A percentile compares a stretch with the other conserved stretches of the same genome.
Evolutionary conservation across 805 yeast species (phyloP).

Genomic region (Ogataea nonfermentans): DNA sequence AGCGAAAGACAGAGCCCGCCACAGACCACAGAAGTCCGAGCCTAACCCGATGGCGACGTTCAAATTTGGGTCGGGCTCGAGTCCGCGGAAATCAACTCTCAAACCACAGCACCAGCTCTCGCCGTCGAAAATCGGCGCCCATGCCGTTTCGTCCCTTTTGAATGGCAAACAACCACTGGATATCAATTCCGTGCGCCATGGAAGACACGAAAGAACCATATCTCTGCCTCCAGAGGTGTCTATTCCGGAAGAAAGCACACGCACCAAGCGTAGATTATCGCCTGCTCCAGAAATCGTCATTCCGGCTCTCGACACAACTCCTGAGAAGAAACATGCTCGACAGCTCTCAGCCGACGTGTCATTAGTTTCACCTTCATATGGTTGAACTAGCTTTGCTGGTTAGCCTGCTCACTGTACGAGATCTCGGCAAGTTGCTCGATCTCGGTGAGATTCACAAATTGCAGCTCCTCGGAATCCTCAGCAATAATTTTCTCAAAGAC

Average conservation of each 20-base stretch:
- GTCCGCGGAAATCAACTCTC: slow-evolving; percentile 16
- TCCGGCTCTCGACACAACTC: slow-evolving; percentile 10
- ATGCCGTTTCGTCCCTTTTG: slow-evolving; percentile 53
- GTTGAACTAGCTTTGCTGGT: slow-evolving; percentile 2
- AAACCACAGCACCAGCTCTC: slow-evolving; percentile 25
- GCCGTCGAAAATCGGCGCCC: slow-evolving; percentile 65
- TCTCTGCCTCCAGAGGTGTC: slow-evolving; percentile 40
- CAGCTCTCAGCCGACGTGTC: slow-evolving; percentile 11
- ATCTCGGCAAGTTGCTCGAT: slow-evolving; percentile 58
- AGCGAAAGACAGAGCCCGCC: slow-evolving; percentile 2
- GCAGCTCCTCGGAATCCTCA: slow-evolving; percentile 41
- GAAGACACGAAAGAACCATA: slow-evolving; percentile 37
- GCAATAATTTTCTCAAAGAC: slow-evolving; percentile 54
- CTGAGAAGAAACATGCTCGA: slow-evolving; percentile 8
- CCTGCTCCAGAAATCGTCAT: slow-evolving; percentile 12
- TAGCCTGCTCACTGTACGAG: slow-evolving; percentile 29
- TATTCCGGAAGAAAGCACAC: slow-evolving; percentile 31
- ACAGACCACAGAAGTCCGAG: slow-evolving; percentile 2
- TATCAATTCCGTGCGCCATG: slow-evolving; percentile 28
- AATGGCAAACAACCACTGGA: slow-evolving; percentile 24
- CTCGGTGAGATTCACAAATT: slow-evolving; percentile 49
- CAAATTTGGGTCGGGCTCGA: slow-evolving; percentile 32
- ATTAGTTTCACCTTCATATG: slow-evolving; percentile 5
- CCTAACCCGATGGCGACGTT: slow-evolving; percentile 27
- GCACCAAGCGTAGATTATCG: slow-evolving; percentile 16